These are phyloP conservation scores for Ambrosiella xylebori DNA, from an alignment of 2,329 filamentous ascomycete genomes.

Conservation along the genomic window DNA sequence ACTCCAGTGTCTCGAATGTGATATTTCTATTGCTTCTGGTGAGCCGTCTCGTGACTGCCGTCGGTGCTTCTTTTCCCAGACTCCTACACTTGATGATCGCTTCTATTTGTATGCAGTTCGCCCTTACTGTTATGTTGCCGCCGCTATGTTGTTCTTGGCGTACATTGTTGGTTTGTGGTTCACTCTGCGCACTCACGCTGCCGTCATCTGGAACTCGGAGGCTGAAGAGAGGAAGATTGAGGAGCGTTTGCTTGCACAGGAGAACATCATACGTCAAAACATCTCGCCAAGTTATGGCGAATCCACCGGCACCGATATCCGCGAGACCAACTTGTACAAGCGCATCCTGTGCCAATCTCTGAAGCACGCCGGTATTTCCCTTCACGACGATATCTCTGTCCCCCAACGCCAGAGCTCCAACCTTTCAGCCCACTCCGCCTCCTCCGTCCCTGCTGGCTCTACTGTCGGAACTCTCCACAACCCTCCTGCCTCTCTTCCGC, in stretches of 20 bases:
- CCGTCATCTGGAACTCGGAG: slow-evolving; percentile 90
- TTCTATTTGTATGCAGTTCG: slow-evolving; percentile 86
- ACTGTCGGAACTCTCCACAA: slow-evolving; percentile 20
- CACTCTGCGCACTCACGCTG: slow-evolving; percentile 85
- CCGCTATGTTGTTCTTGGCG: slow-evolving; percentile 70
- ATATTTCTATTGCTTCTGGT: slow-evolving; percentile 26
- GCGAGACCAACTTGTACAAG: slow-evolving; percentile 80
- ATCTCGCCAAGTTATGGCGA: slow-evolving; percentile 23
- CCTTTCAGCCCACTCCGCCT: slow-evolving; percentile 18
- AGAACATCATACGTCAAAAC: slow-evolving; percentile 3
- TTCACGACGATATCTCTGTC: slow-evolving; percentile 26
- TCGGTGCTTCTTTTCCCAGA: slow-evolving; percentile 85
- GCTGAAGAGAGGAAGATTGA: slow-evolving; percentile 57
- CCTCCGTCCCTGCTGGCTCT: slow-evolving; percentile 21
- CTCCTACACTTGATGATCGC: slow-evolving; percentile 63
- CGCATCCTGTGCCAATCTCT: slow-evolving; percentile 82
- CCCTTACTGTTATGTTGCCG: slow-evolving; percentile 83
- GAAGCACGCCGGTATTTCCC: slow-evolving; percentile 57
- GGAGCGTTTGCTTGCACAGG: slow-evolving; percentile 22
- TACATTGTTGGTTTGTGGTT: slow-evolving; percentile 93
- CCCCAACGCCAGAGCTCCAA: slow-evolving; percentile 23
- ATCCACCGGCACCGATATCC: slow-evolving; percentile 48
- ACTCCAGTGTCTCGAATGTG: slow-evolving; percentile 60
- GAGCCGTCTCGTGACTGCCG: slow-evolving; percentile 55
- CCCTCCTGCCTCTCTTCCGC: slow-evolving; percentile 26